A percentile compares a stretch with the other conserved stretches of the same genome.
phyloP scores from a whole-genome alignment of 768 basidiomycete species.

The Tricholomella constricta region DNA sequence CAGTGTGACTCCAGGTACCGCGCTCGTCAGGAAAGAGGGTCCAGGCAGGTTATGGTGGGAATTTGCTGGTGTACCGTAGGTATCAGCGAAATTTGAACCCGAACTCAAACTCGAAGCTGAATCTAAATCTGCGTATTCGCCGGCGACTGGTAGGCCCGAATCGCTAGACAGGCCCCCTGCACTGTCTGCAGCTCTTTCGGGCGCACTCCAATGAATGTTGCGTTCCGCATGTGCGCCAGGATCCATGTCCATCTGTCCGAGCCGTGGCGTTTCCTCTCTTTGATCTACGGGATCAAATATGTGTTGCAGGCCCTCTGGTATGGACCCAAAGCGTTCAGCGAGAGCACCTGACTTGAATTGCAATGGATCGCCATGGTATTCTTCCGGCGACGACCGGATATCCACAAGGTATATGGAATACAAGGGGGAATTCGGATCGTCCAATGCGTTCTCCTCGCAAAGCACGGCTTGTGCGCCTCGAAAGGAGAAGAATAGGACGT shows the following conservation, averaged over 20 bases:
- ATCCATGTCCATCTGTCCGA: conserved; percentile 4
- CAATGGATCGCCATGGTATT: too few species aligned
- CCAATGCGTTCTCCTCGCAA: not conserved
- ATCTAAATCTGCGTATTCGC: too few species aligned
- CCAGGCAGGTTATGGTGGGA: too few species aligned
- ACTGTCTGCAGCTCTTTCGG: too few species aligned
- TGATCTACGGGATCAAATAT: conserved; percentile 2
- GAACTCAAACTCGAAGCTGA: too few species aligned
- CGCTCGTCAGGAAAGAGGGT: too few species aligned
- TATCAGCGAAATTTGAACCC: too few species aligned
- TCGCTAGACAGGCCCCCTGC: too few species aligned
- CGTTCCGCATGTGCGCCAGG: not conserved
- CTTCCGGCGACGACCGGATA: not conserved
- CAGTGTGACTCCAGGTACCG: too few species aligned
- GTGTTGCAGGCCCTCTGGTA: conserved; percentile 7
- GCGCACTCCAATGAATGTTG: conserved; percentile 1
- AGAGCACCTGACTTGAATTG: not conserved
- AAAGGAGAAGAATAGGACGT: not conserved
- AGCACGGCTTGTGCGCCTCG: not conserved
- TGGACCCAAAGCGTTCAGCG: conserved; percentile 6
- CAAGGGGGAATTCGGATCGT: not conserved
- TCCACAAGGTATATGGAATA: not conserved
- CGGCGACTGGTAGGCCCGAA: too few species aligned
- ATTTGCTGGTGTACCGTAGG: too few species aligned
- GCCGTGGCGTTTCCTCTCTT: not conserved